Percentiles rank a stretch among this genome's conserved stretches.
phyloP scores from a whole-genome alignment of 352 stramenopile species.

The Phytophthora rubi region DNA sequence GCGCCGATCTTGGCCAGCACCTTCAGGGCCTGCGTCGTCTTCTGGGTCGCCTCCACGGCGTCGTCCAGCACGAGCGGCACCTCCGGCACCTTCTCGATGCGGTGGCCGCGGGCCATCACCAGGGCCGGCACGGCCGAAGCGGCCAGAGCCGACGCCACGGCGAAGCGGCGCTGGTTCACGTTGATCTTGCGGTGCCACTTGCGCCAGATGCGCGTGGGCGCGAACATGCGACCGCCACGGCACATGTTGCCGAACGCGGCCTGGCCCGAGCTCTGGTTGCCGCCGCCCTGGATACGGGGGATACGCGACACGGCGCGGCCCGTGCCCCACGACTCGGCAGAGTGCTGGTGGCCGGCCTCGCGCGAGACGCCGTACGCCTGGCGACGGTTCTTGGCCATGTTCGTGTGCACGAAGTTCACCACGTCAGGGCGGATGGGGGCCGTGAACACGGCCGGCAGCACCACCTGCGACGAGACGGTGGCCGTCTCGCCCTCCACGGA shows the following conservation, averaged over 20 bases:
- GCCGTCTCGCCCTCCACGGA: conserved; percentile 81
- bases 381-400: conserved; percentile 99
- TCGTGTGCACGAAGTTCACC: conserved; percentile 99
- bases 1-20: conserved; percentile 93
- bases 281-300: conserved; percentile 97
- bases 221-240: conserved; percentile 98
- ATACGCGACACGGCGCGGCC: conserved; percentile 99
- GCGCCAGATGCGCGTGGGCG: conserved; percentile 98
- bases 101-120: conserved; percentile 98
- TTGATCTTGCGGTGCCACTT: conserved; percentile 99
- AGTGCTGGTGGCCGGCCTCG: conserved; percentile 96
- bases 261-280: conserved; percentile 98
- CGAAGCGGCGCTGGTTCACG: conserved; percentile 98
- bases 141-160: conserved; percentile 96
- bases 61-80: conserved; percentile 98
- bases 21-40: conserved; percentile 96
- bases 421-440: conserved; percentile 98
- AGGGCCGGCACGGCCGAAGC: conserved; percentile 96
- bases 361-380: conserved; percentile 98
- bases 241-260: conserved; percentile 99
- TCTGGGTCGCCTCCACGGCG: conserved; percentile 92
- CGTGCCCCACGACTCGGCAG: conserved; percentile 98
- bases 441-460: conserved; percentile 96
- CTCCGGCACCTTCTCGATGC: conserved; percentile 97
- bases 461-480: conserved; percentile 89